Evolutionary conservation across 352 stramenopile genomes (phyloP).

Genomic region (Phytophthora hybrid): DNA sequence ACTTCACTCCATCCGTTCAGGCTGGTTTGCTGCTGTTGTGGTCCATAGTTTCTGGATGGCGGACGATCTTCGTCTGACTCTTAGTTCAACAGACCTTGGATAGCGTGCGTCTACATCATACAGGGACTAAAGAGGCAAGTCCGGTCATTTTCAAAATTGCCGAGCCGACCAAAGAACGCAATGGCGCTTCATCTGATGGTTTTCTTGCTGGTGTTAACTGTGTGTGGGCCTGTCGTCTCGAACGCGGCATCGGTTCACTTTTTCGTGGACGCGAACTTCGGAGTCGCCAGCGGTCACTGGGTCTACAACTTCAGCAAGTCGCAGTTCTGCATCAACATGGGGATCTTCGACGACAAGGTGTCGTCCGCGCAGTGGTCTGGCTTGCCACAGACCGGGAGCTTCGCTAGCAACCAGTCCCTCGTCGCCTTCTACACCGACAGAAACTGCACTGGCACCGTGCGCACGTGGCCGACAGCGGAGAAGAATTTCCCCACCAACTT

Average conservation of each 20-base stretch:
- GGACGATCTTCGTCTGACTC: too few relatives aligned
- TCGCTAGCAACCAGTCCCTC: constrained; percentile 1
- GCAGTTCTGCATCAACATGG: constrained; percentile 5
- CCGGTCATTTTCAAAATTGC: too few relatives aligned
- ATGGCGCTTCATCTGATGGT: too few relatives aligned
- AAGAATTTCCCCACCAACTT: constrained; percentile 6
- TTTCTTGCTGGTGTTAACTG: too few relatives aligned
- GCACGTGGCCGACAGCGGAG: neutral
- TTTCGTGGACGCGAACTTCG: constrained; percentile 15
- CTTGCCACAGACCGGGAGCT: constrained; percentile 10
- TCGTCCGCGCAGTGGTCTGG: constrained; percentile 9
- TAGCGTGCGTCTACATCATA: too few relatives aligned
- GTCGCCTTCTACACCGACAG: constrained; percentile 15
- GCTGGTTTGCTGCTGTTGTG: too few relatives aligned
- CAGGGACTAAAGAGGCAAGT: too few relatives aligned
- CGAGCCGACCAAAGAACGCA: too few relatives aligned
- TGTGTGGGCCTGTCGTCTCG: too few relatives aligned
- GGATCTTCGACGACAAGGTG: constrained; percentile 6
- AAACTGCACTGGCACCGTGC: neutral
- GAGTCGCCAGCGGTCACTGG: constrained; percentile 3
- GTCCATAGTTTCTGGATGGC: too few relatives aligned
- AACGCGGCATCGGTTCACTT: constrained; percentile 2
- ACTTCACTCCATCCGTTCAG: too few relatives aligned
- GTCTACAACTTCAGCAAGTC: constrained; percentile 5
- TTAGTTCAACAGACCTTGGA: too few relatives aligned